These are phyloP conservation scores for Phytopythium vexans DNA, from an alignment of 352 stramenopile species.

Conservation along the genomic window DNA sequence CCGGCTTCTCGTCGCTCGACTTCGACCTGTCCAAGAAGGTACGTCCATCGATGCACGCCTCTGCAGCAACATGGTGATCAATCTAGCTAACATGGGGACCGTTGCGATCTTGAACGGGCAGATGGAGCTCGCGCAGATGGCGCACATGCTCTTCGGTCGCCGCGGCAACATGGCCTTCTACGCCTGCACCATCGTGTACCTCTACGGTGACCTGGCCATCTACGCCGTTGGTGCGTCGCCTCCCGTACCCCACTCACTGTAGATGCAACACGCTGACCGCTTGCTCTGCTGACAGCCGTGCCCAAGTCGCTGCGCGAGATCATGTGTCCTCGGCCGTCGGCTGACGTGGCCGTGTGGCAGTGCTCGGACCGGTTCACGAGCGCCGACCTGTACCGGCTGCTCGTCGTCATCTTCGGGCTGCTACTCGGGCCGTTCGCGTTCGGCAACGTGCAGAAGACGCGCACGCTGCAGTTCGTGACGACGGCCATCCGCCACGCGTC, in stretches of 20 bases:
- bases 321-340: conserved; percentile 62
- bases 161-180: conserved; percentile 77
- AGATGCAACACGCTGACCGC: background rate
- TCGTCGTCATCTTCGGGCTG: conserved; percentile 71
- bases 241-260: background rate
- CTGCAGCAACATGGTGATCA: background rate
- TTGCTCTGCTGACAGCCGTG: conserved; percentile 44
- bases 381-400: conserved; percentile 78
- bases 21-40: conserved; percentile 82
- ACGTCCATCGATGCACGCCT: background rate
- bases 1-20: conserved; percentile 31
- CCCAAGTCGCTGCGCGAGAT: conserved; percentile 87
- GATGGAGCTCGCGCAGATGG: conserved; percentile 86
- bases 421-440: conserved; percentile 78
- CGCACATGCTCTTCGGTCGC: conserved; percentile 66
- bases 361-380: conserved; percentile 72
- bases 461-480: conserved; percentile 67
- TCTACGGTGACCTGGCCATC: conserved; percentile 86
- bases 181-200: conserved; percentile 73
- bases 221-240: conserved; percentile 76
- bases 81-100: too few species aligned
- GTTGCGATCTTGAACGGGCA: conserved; percentile 11
- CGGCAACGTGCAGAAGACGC: conserved; percentile 83
- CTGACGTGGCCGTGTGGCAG: conserved; percentile 49
- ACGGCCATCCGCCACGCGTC: conserved; percentile 82